These are phyloP conservation scores for Schoenoplectus tabernaemontani DNA, from an alignment of 202 grass and related monocot genomes.

Conservation along the genomic window DNA sequence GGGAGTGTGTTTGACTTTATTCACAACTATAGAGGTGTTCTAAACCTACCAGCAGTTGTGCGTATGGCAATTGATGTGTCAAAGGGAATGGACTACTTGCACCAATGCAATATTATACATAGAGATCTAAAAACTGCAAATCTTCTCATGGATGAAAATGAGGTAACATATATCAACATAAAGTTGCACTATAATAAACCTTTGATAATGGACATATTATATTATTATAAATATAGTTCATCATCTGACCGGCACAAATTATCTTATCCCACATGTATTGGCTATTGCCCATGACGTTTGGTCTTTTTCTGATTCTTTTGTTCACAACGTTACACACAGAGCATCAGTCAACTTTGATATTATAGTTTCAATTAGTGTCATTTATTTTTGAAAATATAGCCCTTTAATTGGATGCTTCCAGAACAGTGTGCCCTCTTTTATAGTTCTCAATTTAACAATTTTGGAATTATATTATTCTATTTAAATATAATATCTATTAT, in stretches of 20 bases:
- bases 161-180: conserved; percentile 1
- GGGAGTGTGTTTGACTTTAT: conserved; percentile 76
- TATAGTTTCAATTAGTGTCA: background rate
- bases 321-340: background rate
- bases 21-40: conserved; percentile 52
- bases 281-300: background rate
- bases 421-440: background rate
- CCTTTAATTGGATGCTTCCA: background rate
- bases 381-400: background rate
- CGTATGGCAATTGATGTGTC: conserved; percentile 69
- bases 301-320: background rate
- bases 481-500: background rate
- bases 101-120: conserved; percentile 78
- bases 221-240: background rate
- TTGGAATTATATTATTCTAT: background rate
- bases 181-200: background rate
- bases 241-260: background rate
- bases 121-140: conserved; percentile 83
- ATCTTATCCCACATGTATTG: background rate
- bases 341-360: background rate
- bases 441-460: background rate
- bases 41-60: conserved; percentile 47
- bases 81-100: conserved; percentile 93
- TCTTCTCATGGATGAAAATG: conserved; percentile 75
- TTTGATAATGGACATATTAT: background rate